Base-by-base conservation (phyloP, 2,329 filamentous ascomycete genomes). In the Xylaria sp. region DNA sequence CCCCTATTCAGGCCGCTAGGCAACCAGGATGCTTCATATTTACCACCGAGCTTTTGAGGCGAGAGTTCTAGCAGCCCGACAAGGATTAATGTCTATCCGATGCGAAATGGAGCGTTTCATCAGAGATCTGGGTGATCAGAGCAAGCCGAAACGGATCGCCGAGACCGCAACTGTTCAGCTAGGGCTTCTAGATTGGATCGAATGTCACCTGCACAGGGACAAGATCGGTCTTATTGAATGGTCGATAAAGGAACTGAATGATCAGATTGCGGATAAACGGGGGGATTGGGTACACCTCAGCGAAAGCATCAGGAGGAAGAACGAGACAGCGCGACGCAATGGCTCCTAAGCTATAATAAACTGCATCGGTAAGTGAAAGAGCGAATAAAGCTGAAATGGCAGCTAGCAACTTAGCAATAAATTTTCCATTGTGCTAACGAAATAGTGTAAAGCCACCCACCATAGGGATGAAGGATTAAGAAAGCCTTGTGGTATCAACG, bases 211-310 rank as follows among this genome's bases (percentile, higher is more conserved):
- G 20, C 37, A 28, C 52, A 18, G 20, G 52, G 15, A 32, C 1
- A 55, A 32, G 18, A 37, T 55, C 28, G 52, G 28, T 37, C 28
- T 37, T 55, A 55, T 55, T 13, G 52, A 55, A 32, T 55, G 52
- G 52, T 32, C 52, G 15, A 55, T 55, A 55, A 18, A 1, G 7
- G 52, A 55, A 15, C 28, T 55, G 28, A 55, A 55, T 25, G 52
- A 5, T 18, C 52, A 55, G 15, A 55, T 55, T 13, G 52, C 52
- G 28, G 18, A 55, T 20, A 55, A 55, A 37, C 52, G 52, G 28
- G 28, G 18, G 8, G 52, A 55, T 10, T 55, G 52, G 52, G 32
- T 55, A 15, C 52, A 28, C 10, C 52, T 34, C 37, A 15, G 28
- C 28, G 52, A 32, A 55, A 55, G 52, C 15, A 32, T 37, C 8